Percentiles rank a stretch among this genome's conserved stretches.
Conservation (phyloP, 2,329 filamentous ascomycete species). For the Xenosphaeropsis pyriputrescens region DNA sequence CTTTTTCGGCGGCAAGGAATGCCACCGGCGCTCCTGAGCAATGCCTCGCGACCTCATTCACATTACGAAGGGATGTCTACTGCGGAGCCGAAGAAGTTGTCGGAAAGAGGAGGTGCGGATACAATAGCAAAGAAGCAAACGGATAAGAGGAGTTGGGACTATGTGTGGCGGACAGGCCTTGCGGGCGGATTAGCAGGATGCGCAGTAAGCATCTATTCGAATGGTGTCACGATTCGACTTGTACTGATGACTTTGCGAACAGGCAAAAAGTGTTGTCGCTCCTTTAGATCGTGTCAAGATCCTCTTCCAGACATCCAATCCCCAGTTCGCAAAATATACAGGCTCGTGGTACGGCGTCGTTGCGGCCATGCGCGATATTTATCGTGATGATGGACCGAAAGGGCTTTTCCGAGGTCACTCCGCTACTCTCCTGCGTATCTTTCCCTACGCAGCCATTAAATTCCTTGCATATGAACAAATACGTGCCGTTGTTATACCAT, state of each 20-base stretch:
- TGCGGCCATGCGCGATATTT: slow-evolving; percentile 75
- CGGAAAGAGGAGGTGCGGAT: too few relatives aligned
- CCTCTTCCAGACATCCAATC: slow-evolving; percentile 90
- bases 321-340: slow-evolving; percentile 84
- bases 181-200: slow-evolving; percentile 87
- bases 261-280: slow-evolving; percentile 93
- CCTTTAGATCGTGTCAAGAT: slow-evolving; percentile 98
- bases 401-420: slow-evolving; percentile 92
- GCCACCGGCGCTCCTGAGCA: slow-evolving; percentile 37
- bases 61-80: too few relatives aligned
- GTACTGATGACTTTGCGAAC: slow-evolving; percentile 4
- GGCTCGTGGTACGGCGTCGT: slow-evolving; percentile 76
- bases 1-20: slow-evolving; percentile 26
- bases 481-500: slow-evolving; percentile 61
- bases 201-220: slow-evolving; percentile 43
- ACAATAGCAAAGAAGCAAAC: slow-evolving; percentile 18
- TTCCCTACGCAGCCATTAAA: slow-evolving; percentile 95
- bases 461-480: slow-evolving; percentile 98
- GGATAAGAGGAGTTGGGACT: slow-evolving; percentile 65
- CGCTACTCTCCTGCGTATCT: slow-evolving; percentile 84
- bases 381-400: slow-evolving; percentile 52
- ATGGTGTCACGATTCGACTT: slow-evolving; percentile 1
- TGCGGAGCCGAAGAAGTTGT: too few relatives aligned
- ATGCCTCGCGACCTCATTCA: slow-evolving; percentile 29
- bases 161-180: slow-evolving; percentile 68